Evolutionary conservation across 2,329 filamentous ascomycete genomes (phyloP).

Genomic region (Hypoxylon sp.): DNA sequence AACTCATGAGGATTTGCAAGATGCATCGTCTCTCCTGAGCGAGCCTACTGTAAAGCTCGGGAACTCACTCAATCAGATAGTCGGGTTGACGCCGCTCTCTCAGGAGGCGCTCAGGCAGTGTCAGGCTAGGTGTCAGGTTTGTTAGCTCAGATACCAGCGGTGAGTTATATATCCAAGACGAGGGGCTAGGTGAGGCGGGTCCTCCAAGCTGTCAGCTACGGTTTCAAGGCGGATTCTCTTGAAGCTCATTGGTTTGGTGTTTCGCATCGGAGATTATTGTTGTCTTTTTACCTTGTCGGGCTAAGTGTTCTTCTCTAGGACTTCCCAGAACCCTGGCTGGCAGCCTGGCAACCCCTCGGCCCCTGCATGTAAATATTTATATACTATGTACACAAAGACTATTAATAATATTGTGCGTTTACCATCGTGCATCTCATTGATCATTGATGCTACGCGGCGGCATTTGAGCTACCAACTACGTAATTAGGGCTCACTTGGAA

Average conservation of each 20-base stretch:
- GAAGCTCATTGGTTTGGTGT: conserved; percentile 31
- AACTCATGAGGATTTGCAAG: too few species aligned
- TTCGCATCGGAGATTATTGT: conserved; percentile 31
- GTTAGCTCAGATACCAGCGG: conserved; percentile 1
- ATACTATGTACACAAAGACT: too few species aligned
- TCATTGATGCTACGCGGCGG: too few species aligned
- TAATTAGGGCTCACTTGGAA: background rate
- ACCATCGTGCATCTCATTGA: too few species aligned
- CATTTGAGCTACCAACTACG: background rate
- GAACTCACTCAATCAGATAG: too few species aligned
- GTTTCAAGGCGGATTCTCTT: conserved; percentile 16
- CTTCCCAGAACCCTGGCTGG: conserved; percentile 3
- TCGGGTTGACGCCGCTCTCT: conserved; percentile 5
- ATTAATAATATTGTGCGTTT: too few species aligned
- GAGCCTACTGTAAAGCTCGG: too few species aligned
- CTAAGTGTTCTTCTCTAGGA: conserved; percentile 21
- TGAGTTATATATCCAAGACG: conserved; percentile 9
- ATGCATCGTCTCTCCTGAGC: background rate
- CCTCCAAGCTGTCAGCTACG: conserved; percentile 11
- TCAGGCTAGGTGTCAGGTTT: conserved; percentile 9
- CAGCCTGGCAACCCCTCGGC: too few species aligned
- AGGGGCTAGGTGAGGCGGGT: conserved; percentile 10
- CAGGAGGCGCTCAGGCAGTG: conserved; percentile 7
- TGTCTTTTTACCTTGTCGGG: conserved; percentile 21
- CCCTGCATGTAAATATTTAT: conserved; percentile 16